A percentile compares a stretch with the other conserved stretches of the same genome.
These are phyloP conservation scores for Tulasnella sp. DNA, from an alignment of 768 basidiomycete genomes.

Conservation along the genomic window DNA sequence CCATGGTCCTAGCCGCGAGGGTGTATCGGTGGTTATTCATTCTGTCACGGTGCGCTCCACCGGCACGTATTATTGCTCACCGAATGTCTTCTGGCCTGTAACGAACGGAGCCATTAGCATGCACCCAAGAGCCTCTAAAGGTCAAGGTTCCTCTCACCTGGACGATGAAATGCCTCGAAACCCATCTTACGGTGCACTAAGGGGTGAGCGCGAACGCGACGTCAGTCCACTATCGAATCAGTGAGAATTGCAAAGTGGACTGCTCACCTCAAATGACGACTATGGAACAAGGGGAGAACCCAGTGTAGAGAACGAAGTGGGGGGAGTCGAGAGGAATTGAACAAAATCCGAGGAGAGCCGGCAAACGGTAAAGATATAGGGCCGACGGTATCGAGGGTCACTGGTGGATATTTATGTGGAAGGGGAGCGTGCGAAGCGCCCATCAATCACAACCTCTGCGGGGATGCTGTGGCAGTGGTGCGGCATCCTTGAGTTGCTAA, in stretches of 20 bases:
- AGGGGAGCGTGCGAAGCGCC: slow-evolving; percentile 1
- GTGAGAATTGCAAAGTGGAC: not conserved
- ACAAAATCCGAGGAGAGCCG: not conserved
- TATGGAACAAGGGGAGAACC: not conserved
- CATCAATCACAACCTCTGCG: not conserved
- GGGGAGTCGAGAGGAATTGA: not conserved
- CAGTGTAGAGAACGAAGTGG: not conserved
- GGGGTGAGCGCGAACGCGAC: not conserved
- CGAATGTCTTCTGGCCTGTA: slow-evolving; percentile 16
- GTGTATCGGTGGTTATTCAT: not conserved
- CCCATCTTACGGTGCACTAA: not conserved
- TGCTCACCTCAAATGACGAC: not conserved
- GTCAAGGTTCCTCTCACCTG: not conserved
- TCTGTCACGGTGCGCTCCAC: not conserved
- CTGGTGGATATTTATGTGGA: not conserved
- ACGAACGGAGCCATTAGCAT: not conserved
- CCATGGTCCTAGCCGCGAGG: slow-evolving; percentile 14
- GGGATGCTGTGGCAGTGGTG: not conserved
- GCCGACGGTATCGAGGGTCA: not conserved
- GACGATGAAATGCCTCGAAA: slow-evolving; percentile 11
- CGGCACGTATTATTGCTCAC: not conserved
- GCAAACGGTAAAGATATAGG: not conserved
- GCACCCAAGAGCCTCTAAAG: not conserved
- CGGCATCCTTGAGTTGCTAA: not conserved
- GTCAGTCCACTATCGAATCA: not conserved